Base-by-base conservation (phyloP, 2,329 filamentous ascomycete genomes). In the Epicoccum nigrum region DNA sequence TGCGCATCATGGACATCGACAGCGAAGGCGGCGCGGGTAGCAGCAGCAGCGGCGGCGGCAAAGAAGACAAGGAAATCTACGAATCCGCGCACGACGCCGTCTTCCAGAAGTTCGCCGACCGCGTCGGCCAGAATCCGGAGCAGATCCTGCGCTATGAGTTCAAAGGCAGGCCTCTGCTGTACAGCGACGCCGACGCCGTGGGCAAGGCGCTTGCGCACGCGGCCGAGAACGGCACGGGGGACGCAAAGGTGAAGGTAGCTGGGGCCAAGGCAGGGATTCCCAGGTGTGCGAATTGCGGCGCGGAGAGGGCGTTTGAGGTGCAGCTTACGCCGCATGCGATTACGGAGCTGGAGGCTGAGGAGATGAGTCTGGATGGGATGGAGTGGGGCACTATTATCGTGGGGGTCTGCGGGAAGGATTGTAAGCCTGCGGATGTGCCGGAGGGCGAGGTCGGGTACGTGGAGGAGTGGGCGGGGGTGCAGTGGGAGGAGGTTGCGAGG, bases 401-500 rank as follows among this genome's bases (percentile, higher is more conserved):
- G 30, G 92, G 86, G 0, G 91, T 95, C 7, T 99, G 94, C 72
- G 84, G 82, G 59, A 83, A 76, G 67, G 90, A 97, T 71, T 97
- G 94, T 70, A 79, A 82, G 64, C 83, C 85, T 13, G 72, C 73
- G 5, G 82, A 83, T 0, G 80, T 85, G 6, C 73, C 74, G 11
- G 77, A 81, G 28, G 88, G 86, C 4, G 81, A 86, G 65, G 83
- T 86, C 0, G 90, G 87, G 1, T 97, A 95, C 74, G 67, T 92
- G 15, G 94, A 97, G 78, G 94, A 99, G 75, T 99, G 94, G 93
- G 86, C 84, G n/a, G 94, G 93, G 6, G 94, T 97, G 58, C 94
- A 99, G 74, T 99, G 93, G 94, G 94, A 99, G 75, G 92, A 97
- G 74, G 66, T 78, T 11, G 57, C 61, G 16, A 64, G 61, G 51